Evolutionary conservation across 192 early-diverging fungal species (phyloP).

Genomic region (Coemansia asiatica): DNA sequence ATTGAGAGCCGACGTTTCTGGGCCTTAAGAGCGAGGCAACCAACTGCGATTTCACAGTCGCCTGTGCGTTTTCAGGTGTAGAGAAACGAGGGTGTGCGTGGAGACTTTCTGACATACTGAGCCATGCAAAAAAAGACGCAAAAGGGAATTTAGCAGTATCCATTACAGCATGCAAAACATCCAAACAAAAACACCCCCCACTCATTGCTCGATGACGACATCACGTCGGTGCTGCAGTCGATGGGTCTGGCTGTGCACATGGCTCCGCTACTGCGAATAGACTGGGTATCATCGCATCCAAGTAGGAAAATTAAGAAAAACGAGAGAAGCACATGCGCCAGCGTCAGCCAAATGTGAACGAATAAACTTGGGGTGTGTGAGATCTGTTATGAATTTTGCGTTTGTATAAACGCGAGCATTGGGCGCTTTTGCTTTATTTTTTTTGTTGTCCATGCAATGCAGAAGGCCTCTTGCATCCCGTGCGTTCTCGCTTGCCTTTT

Average conservation of each 20-base stretch:
- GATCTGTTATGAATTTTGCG: background rate
- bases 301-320: too few species aligned
- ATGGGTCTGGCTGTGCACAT: background rate
- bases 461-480: background rate
- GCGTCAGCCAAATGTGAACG: background rate
- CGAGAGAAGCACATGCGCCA: background rate
- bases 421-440: background rate
- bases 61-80: background rate
- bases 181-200: too few species aligned
- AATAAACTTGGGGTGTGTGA: background rate
- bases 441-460: background rate
- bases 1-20: background rate
- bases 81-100: background rate
- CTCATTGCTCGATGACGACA: background rate
- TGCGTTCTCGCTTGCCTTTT: too few species aligned
- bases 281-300: background rate
- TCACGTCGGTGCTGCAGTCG: background rate
- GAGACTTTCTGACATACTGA: too few species aligned
- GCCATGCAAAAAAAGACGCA: background rate
- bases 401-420: background rate
- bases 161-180: too few species aligned
- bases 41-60: background rate
- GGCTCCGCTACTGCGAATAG: conserved; percentile 1
- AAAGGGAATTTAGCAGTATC: too few species aligned
- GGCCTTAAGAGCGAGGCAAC: background rate